Evolutionary conservation across 768 basidiomycete genomes (phyloP).

Genomic region (Pulveroboletus sp.): DNA sequence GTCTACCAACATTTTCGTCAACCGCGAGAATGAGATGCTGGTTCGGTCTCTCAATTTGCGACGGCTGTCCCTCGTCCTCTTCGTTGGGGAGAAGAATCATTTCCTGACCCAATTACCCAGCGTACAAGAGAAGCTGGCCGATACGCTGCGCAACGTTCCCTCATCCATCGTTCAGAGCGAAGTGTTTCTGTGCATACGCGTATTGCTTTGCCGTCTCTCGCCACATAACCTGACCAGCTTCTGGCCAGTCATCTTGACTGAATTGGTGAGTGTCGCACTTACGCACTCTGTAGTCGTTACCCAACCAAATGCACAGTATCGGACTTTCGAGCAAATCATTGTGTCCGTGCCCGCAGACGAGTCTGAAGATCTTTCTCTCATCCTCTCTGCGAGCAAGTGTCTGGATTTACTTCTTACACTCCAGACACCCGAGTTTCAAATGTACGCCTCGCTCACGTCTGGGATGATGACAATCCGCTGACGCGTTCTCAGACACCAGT

Average conservation of each 20-base stretch:
- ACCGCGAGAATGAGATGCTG: constrained; percentile 90
- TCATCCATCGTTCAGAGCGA: constrained; percentile 88
- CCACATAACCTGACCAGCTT: constrained; percentile 90
- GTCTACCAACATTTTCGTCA: constrained; percentile 95
- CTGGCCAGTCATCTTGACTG: constrained; percentile 94
- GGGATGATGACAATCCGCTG: background rate
- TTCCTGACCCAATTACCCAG: constrained; percentile 85
- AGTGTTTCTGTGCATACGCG: constrained; percentile 90
- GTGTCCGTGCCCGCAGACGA: constrained; percentile 68
- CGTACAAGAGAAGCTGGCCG: constrained; percentile 97
- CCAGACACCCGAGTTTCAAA: constrained; percentile 97
- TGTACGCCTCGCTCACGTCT: constrained; percentile 45
- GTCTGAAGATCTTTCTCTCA: constrained; percentile 77
- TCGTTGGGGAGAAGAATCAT: constrained; percentile 85
- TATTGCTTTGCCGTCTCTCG: constrained; percentile 85
- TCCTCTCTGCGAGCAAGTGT: constrained; percentile 91
- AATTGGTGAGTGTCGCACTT: constrained; percentile 55
- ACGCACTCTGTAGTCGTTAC: too few relatives aligned
- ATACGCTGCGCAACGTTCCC: constrained; percentile 75
- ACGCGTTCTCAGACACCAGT: constrained; percentile 68
- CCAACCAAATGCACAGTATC: constrained; percentile 53
- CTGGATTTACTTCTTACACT: constrained; percentile 88
- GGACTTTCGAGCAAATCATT: constrained; percentile 83
- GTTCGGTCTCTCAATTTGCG: constrained; percentile 82
- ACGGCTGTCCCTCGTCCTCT: constrained; percentile 81